Evolutionary conservation across 1,284 basidiomycete species (phyloP).

Genomic region (Schizopora paradoxa): DNA sequence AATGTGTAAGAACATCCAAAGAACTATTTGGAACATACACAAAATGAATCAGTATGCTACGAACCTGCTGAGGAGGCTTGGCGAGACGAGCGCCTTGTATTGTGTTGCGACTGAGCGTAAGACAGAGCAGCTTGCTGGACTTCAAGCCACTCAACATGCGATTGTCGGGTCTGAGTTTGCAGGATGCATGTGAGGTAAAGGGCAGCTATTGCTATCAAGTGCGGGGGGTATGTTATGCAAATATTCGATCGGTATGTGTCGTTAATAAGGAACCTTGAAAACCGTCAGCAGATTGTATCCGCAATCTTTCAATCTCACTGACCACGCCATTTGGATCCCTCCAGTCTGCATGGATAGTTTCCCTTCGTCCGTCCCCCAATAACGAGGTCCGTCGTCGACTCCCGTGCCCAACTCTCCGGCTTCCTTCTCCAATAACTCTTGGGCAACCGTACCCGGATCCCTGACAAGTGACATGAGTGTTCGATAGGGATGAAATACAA

Average conservation of each 20-base stretch:
- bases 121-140: slow-evolving; percentile 27
- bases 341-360: slow-evolving; percentile 60
- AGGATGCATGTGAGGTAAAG: slow-evolving; percentile 82
- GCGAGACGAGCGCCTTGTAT: slow-evolving; percentile 12
- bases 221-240: slow-evolving; percentile 88
- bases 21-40: neutral
- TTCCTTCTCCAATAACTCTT: slow-evolving; percentile 41
- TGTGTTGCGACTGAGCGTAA: slow-evolving; percentile 19
- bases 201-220: slow-evolving; percentile 87
- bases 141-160: slow-evolving; percentile 25
- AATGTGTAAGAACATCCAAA: too few relatives aligned
- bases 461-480: slow-evolving; percentile 71
- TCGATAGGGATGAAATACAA: slow-evolving; percentile 92
- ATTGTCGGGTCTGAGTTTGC: slow-evolving; percentile 47
- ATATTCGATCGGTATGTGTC: slow-evolving; percentile 92
- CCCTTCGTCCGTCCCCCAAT: slow-evolving; percentile 72
- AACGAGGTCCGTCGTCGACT: slow-evolving; percentile 55
- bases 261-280: slow-evolving; percentile 86
- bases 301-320: slow-evolving; percentile 18
- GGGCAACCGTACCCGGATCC: slow-evolving; percentile 33
- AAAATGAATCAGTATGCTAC: neutral
- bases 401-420: slow-evolving; percentile 60
- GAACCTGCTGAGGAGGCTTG: slow-evolving; percentile 4
- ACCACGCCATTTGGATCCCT: slow-evolving; percentile 76
- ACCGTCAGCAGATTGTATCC: neutral